Conservation (phyloP, 225 moss, liverwort and hornwort genomes). For the Lunularia cruciata region DNA sequence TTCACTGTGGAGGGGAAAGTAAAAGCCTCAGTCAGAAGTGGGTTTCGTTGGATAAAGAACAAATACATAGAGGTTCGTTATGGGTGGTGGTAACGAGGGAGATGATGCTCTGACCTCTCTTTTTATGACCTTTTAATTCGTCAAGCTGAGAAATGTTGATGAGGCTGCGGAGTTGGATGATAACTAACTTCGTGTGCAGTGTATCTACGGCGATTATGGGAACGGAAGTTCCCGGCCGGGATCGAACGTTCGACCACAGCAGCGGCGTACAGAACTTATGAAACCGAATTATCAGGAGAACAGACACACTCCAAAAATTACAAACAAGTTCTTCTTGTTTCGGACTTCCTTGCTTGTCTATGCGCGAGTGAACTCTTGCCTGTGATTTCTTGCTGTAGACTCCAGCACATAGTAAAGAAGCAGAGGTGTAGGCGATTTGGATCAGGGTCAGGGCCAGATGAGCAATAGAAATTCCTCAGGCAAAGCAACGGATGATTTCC, state of each 20-base stretch:
- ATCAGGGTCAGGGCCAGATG: conserved; percentile 2
- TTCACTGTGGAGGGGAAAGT: conserved; percentile 78
- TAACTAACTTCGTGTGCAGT: not conserved
- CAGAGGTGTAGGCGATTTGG: conserved; percentile 17
- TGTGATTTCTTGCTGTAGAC: conserved; percentile 20
- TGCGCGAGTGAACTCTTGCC: conserved; percentile 3
- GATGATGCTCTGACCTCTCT: not conserved
- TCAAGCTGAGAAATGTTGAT: conserved; percentile 2
- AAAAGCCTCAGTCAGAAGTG: conserved; percentile 68
- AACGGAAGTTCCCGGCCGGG: not conserved
- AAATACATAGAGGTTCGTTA: conserved; percentile 90
- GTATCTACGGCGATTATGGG: conserved; percentile 11
- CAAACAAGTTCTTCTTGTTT: conserved; percentile 14
- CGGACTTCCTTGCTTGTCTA: not conserved
- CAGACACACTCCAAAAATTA: conserved; percentile 19
- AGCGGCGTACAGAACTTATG: conserved; percentile 8
- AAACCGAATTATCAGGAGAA: not conserved
- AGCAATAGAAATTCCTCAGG: not conserved
- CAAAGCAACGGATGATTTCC: conserved; percentile 17
- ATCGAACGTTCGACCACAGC: not conserved
- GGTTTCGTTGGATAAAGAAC: conserved; percentile 92
- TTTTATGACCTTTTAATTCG: not conserved
- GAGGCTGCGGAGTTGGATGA: not conserved
- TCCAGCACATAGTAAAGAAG: conserved; percentile 13
- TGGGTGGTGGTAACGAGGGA: conserved; percentile 77